These are phyloP conservation scores for Quercus berberidifolia DNA, from an alignment of 306 rosid genomes.

Conservation along the genomic window DNA sequence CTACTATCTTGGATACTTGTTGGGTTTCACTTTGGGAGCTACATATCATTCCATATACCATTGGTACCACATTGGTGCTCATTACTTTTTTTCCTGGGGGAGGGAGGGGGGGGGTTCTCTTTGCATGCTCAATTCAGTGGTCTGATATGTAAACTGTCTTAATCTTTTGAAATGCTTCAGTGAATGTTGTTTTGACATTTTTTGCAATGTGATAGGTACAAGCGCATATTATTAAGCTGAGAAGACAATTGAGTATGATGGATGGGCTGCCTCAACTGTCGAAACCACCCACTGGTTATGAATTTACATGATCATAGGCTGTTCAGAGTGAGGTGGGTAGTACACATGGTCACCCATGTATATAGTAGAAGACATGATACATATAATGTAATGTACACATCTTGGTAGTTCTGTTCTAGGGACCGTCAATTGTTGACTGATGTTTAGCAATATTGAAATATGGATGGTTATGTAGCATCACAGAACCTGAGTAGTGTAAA, in stretches of 20 bases:
- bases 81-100: neutral
- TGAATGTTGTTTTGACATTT: conserved; percentile 14
- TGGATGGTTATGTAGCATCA: neutral
- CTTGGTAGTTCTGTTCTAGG: neutral
- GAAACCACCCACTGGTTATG: conserved; percentile 69
- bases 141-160: neutral
- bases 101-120: neutral
- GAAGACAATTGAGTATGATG: conserved; percentile 74
- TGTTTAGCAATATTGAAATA: neutral
- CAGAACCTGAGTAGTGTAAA: neutral
- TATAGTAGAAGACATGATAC: neutral
- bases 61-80: neutral
- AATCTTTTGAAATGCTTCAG: neutral
- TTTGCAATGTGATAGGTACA: conserved; percentile 65
- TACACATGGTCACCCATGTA: conserved; percentile 1
- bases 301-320: conserved; percentile 31
- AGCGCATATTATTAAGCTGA: conserved; percentile 82
- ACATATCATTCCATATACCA: neutral
- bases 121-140: neutral
- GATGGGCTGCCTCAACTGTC: conserved; percentile 74
- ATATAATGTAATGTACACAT: conserved; percentile 10
- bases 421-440: neutral
- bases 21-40: neutral
- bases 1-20: neutral
- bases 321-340: neutral